Conservation (phyloP, 225 moss, liverwort and hornwort species). For the Lunularia cruciata region DNA sequence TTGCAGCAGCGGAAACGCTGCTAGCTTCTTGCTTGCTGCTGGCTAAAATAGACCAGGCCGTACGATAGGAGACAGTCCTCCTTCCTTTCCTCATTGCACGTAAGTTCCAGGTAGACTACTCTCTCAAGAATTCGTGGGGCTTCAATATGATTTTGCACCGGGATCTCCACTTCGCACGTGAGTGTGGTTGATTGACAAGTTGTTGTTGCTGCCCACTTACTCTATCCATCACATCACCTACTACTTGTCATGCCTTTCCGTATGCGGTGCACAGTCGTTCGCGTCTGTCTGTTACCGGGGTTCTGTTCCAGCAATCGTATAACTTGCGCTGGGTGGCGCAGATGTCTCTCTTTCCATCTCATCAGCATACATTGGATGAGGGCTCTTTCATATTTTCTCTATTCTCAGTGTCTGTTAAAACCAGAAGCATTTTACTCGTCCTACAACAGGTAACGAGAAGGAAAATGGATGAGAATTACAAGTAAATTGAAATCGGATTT, state of each 20-base stretch:
- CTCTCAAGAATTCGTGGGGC: neutral
- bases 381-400: too few species aligned
- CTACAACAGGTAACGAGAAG: neutral
- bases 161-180: neutral
- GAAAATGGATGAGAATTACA: too few species aligned
- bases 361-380: neutral
- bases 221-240: too few species aligned
- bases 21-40: neutral
- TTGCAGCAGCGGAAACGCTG: constrained; percentile 8
- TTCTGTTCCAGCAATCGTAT: neutral
- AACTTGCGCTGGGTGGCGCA: neutral
- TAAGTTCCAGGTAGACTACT: neutral
- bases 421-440: neutral
- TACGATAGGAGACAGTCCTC: constrained; percentile 1
- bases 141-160: neutral
- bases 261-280: neutral
- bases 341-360: neutral
- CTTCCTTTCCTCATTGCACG: too few species aligned
- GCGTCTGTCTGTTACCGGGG: neutral
- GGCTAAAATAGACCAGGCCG: too few species aligned
- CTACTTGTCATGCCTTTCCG: neutral
- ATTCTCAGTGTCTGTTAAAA: neutral
- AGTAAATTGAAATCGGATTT: neutral
- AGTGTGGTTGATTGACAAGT: neutral
- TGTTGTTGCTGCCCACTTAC: constrained; percentile 2